phyloP scores from a whole-genome alignment of 148 eudicot species.

The Drosera capensis region DNA sequence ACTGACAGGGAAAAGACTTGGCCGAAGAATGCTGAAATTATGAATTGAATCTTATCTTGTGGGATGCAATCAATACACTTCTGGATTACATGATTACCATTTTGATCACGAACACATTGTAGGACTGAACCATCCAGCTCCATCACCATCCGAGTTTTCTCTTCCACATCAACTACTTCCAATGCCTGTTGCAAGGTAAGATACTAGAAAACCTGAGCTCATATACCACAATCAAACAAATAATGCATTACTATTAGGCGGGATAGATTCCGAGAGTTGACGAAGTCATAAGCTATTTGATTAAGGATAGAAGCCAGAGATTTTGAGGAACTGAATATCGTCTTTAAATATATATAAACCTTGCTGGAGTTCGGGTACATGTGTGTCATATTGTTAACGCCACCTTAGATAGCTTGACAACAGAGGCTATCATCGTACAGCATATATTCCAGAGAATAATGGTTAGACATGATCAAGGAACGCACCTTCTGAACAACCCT shows the following conservation, averaged over 20 bases:
- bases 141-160: slow-evolving; percentile 24
- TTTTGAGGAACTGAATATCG: no score
- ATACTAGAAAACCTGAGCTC: neutral
- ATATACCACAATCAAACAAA: no score
- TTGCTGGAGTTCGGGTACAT: no score
- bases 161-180: slow-evolving; percentile 48
- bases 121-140: slow-evolving; percentile 55
- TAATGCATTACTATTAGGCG: no score
- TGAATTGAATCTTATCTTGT: slow-evolving; percentile 37
- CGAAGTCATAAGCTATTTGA: no score
- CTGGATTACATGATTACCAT: slow-evolving; percentile 75
- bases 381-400: no score
- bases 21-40: slow-evolving; percentile 38
- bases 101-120: slow-evolving; percentile 66
- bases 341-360: no score
- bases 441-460: neutral
- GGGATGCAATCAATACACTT: slow-evolving; percentile 59
- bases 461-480: neutral
- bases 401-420: no score
- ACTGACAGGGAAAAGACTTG: slow-evolving; percentile 47
- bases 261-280: no score
- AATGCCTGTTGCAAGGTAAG: slow-evolving; percentile 27
- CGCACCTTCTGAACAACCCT: slow-evolving; percentile 63
- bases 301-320: no score
- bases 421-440: neutral